A percentile compares a stretch with the other conserved stretches of the same genome.
phyloP scores from a whole-genome alignment of 2,329 filamentous ascomycete species.

The Colletotrichum echinochloae region DNA sequence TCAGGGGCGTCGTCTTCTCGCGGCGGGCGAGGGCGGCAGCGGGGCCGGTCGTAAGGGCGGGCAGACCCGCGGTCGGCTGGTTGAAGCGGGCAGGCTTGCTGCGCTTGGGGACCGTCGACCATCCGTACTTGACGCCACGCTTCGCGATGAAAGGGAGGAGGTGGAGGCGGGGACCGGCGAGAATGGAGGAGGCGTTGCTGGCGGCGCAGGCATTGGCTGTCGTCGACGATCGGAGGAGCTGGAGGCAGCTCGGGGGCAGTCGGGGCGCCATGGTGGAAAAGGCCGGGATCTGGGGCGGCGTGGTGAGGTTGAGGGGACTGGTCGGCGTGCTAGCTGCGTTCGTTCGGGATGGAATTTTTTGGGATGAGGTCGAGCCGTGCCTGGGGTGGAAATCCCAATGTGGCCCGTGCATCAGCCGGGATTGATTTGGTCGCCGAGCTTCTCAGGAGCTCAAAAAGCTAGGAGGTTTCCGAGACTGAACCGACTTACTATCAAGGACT shows the following conservation, averaged over 20 bases:
- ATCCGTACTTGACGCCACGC: slow-evolving; percentile 70
- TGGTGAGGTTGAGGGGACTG: slow-evolving; percentile 15
- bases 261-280: slow-evolving; percentile 39
- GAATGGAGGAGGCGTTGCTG: slow-evolving; percentile 6
- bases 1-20: slow-evolving; percentile 70
- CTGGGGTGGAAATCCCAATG: slow-evolving; percentile 30
- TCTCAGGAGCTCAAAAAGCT: background rate
- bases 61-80: slow-evolving; percentile 67
- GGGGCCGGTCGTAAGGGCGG: slow-evolving; percentile 67
- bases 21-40: slow-evolving; percentile 71
- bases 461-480: no score
- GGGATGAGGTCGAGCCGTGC: slow-evolving; percentile 35
- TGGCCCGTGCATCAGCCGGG: slow-evolving; percentile 31
- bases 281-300: slow-evolving; percentile 1
- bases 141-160: slow-evolving; percentile 59
- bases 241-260: slow-evolving; percentile 40
- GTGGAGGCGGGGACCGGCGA: slow-evolving; percentile 48
- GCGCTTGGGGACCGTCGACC: slow-evolving; percentile 67
- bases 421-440: slow-evolving; percentile 9
- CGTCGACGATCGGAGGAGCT: slow-evolving; percentile 35
- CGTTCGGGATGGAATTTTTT: slow-evolving; percentile 39
- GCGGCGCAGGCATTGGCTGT: slow-evolving; percentile 23
- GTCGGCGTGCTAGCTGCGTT: slow-evolving; percentile 13
- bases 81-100: slow-evolving; percentile 70
- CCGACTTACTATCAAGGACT: background rate